Evolutionary conservation across 176 grass and related monocot species (phyloP).

Genomic region (Hordeum vulgare): DNA sequence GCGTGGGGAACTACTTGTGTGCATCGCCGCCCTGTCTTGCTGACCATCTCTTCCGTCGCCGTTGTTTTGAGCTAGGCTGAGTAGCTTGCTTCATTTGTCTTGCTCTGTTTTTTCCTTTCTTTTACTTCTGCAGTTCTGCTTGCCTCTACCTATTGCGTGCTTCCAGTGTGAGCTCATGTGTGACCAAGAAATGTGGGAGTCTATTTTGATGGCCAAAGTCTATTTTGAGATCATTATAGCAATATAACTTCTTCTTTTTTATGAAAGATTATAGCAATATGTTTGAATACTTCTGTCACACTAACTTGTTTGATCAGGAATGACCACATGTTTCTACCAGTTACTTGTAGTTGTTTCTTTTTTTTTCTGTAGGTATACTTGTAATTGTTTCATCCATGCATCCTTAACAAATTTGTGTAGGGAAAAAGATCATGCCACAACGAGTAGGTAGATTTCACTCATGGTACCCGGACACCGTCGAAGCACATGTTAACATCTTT

Average conservation of each 20-base stretch:
- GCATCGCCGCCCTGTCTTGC: rapidly evolving
- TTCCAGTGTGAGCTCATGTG: too few species aligned
- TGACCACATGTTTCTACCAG: not conserved
- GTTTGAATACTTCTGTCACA: not conserved
- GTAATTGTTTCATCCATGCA: not conserved
- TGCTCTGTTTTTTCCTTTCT: too few species aligned
- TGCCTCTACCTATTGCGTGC: too few species aligned
- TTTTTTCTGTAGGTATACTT: not conserved
- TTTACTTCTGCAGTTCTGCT: too few species aligned
- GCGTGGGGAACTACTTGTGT: not conserved
- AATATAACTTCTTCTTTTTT: too few species aligned
- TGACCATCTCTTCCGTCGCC: not conserved
- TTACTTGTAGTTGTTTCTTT: not conserved
- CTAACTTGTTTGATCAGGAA: not conserved
- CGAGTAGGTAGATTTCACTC: not conserved
- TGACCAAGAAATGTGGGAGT: too few species aligned
- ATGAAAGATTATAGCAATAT: too few species aligned
- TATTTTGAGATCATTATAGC: too few species aligned
- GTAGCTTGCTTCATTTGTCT: not conserved
- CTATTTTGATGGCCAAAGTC: too few species aligned
- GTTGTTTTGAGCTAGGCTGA: not conserved
- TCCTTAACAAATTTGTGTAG: not conserved
- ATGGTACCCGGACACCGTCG: not conserved
- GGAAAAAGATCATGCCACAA: not conserved
- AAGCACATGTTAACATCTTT: constrained; percentile 14